Evolutionary conservation across 441 rosid genomes (phyloP).

Genomic region (Erodium texanum): DNA sequence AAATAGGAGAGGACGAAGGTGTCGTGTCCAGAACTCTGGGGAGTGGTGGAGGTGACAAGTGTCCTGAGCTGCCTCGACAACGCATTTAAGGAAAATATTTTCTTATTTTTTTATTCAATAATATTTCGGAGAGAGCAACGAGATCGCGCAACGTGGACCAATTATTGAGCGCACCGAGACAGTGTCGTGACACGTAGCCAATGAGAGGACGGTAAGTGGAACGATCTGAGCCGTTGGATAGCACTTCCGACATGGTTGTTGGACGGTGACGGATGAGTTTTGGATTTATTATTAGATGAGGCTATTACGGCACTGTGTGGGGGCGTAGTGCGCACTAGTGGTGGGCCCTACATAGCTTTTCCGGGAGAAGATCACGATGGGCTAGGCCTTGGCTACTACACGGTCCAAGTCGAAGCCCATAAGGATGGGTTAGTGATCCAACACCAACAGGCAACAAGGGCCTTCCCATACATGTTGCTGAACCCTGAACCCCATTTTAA

Average conservation of each 20-base stretch:
- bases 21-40: slow-evolving; percentile 6
- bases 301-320: background rate
- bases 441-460: too few species aligned
- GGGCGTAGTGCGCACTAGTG: background rate
- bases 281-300: too few species aligned
- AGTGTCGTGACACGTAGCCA: background rate
- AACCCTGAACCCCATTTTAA: too few species aligned
- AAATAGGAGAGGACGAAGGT: background rate
- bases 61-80: slow-evolving; percentile 1
- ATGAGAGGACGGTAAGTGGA: background rate
- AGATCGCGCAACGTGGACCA: slow-evolving; percentile 6
- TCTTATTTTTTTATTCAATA: background rate
- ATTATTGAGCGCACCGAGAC: background rate
- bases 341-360: background rate
- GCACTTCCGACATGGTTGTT: background rate
- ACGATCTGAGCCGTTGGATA: background rate
- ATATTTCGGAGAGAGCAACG: background rate
- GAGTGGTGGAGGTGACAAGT: background rate
- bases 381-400: too few species aligned
- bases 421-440: too few species aligned
- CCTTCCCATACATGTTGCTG: too few species aligned
- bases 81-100: background rate
- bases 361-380: too few species aligned
- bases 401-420: too few species aligned
- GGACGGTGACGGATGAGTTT: slow-evolving; percentile 2